phyloP scores from a whole-genome alignment of 331 rosid genomes.

The Erythrophleum ivorense region DNA sequence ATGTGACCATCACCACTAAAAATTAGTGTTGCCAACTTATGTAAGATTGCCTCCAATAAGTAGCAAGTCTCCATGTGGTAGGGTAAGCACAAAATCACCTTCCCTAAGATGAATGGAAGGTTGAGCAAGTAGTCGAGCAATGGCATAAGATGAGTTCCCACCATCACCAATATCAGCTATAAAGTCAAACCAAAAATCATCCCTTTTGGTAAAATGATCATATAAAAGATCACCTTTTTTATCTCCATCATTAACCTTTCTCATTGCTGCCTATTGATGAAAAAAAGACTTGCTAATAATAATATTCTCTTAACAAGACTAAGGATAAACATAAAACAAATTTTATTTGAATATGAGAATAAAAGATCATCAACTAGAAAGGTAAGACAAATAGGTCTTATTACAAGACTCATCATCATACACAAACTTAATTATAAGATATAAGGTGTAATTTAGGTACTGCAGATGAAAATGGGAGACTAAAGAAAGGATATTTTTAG shows the following conservation, averaged over 20 bases:
- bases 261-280: slow-evolving; percentile 91
- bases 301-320: slow-evolving; percentile 27
- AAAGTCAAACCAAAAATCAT: slow-evolving; percentile 96
- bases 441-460: background rate
- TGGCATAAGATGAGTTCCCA: slow-evolving; percentile 95
- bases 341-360: slow-evolving; percentile 20
- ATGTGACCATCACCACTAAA: slow-evolving; percentile 18
- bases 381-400: background rate
- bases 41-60: slow-evolving; percentile 99
- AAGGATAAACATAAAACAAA: slow-evolving; percentile 25
- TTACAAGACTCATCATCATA: background rate
- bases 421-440: slow-evolving; percentile 13
- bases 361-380: slow-evolving; percentile 21
- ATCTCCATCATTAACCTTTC: slow-evolving; percentile 70
- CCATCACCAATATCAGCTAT: slow-evolving; percentile 99
- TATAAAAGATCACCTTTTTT: slow-evolving; percentile 70
- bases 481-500: too few species aligned
- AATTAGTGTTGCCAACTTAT: slow-evolving; percentile 57
- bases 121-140: slow-evolving; percentile 92
- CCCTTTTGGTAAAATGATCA: slow-evolving; percentile 76
- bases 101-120: slow-evolving; percentile 62
- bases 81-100: slow-evolving; percentile 58
- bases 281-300: slow-evolving; percentile 34
- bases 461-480: too few species aligned
- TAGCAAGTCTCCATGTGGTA: slow-evolving; percentile 87